phyloP scores from a whole-genome alignment of 2,329 filamentous ascomycete genomes.

The Curvularia eragrostidis region DNA sequence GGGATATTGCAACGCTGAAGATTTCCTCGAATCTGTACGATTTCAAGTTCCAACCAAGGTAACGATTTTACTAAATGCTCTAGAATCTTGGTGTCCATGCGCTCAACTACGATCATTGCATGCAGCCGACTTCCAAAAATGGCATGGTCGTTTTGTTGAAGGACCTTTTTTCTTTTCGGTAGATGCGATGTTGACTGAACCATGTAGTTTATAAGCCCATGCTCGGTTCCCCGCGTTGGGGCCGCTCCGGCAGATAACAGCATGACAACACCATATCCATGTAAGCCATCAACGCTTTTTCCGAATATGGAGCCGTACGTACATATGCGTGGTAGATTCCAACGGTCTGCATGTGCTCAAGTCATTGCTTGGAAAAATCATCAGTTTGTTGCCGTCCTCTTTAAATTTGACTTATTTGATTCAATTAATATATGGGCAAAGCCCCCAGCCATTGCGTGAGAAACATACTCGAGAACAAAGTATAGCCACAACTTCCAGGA shows the following conservation, averaged over 20 bases:
- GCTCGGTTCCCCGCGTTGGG: slow-evolving; percentile 19
- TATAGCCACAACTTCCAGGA: not conserved
- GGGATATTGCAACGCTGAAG: not conserved
- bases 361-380: not conserved
- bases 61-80: not conserved
- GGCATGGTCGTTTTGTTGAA: not conserved
- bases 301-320: not conserved
- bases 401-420: not conserved
- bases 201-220: slow-evolving; percentile 4
- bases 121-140: not conserved
- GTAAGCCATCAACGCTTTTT: not conserved
- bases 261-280: slow-evolving; percentile 8
- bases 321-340: not conserved
- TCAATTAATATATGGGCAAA: not conserved
- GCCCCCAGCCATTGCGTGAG: not conserved
- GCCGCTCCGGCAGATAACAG: slow-evolving; percentile 11
- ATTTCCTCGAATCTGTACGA: not conserved
- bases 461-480: not conserved
- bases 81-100: not conserved
- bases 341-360: not conserved
- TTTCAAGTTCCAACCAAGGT: not conserved
- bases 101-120: not conserved
- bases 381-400: not conserved
- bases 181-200: not conserved
- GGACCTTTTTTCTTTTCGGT: not conserved